Percentiles rank a stretch among this genome's conserved stretches.
phyloP scores from a whole-genome alignment of 192 early-diverging fungal genomes.

The Gaertneriomyces sp. region DNA sequence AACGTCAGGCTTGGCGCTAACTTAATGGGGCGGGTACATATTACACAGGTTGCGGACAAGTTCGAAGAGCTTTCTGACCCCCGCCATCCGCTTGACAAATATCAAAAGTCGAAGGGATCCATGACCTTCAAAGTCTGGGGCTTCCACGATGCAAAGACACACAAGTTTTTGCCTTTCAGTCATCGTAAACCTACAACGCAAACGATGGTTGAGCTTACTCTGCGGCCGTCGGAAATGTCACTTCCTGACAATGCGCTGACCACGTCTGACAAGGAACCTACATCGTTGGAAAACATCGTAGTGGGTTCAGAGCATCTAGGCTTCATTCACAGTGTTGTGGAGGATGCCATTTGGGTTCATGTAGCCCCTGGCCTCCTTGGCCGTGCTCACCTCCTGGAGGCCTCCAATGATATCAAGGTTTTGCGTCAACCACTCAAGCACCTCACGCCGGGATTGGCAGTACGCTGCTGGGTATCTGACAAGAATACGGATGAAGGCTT shows the following conservation, averaged over 20 bases:
- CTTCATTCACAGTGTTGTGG: constrained; percentile 35
- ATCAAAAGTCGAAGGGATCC: constrained; percentile 33
- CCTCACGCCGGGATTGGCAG: constrained; percentile 33
- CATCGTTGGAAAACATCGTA: constrained; percentile 25
- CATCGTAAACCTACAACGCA: constrained; percentile 46
- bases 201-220: constrained; percentile 59
- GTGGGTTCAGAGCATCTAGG: constrained; percentile 36
- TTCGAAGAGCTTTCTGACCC: constrained; percentile 32
- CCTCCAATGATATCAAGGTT: constrained; percentile 27
- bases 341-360: constrained; percentile 41
- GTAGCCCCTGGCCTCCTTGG: constrained; percentile 37
- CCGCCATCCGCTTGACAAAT: constrained; percentile 37
- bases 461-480: constrained; percentile 29
- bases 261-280: neutral
- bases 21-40: constrained; percentile 70
- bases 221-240: constrained; percentile 49
- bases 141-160: constrained; percentile 54
- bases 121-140: constrained; percentile 69
- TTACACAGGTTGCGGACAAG: constrained; percentile 62
- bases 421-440: constrained; percentile 25
- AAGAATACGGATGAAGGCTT: constrained; percentile 24
- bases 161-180: constrained; percentile 64
- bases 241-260: constrained; percentile 12
- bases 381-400: constrained; percentile 31
- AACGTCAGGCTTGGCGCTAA: constrained; percentile 66